Evolutionary conservation across 805 yeast genomes (phyloP), one percentile per base, ranked within the genome.

Genomic region (Yamadazyma kitorensis): DNA sequence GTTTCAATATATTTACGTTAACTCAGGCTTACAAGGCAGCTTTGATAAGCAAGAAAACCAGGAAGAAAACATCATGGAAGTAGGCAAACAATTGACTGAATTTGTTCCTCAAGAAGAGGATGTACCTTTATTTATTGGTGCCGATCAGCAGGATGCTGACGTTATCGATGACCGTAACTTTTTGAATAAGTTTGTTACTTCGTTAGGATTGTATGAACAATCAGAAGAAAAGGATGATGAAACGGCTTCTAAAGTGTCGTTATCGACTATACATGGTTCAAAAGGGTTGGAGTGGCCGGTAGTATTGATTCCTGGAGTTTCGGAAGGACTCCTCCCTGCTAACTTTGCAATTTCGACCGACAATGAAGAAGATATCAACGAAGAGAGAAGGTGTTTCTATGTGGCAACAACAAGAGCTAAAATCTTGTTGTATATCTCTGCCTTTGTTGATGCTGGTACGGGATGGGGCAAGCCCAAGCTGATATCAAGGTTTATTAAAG

Each of bases 281-380:
- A 91, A 91, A 54, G 98, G 98, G 1, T 65, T 89, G 2, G 98
- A 91, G 54, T 91, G 98, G 97, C 91, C 95, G 0, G 76, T 86
- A 10, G 97, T 91, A 0, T 86, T 86, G 51, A 74, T 86, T 9
- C 87, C 94, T 0, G 82, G 86, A 0, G 59, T 85, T 12, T 66
- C 74, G 20, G 86, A 83, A 29, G 82, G 83, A 1, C 55, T 75
- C 10, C 59, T 86, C 9, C 95, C 95, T 0, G 76, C 81, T 3
- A 48, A 56, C 2, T 72, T 70, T 49, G 76, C 76, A 0, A 43
- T 59, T n/a, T 49, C 52, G 21, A 44, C 41, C 5, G 56, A 49
- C 0, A 46, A 50, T 11, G 59, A 54, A 11, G 61, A 59, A 23
- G 43, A 55, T 1, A 35, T 76, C 2, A 73, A 82, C 43, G 98